Conservation (phyloP, 2,329 filamentous ascomycete genomes). For the Beauveria sp. region DNA sequence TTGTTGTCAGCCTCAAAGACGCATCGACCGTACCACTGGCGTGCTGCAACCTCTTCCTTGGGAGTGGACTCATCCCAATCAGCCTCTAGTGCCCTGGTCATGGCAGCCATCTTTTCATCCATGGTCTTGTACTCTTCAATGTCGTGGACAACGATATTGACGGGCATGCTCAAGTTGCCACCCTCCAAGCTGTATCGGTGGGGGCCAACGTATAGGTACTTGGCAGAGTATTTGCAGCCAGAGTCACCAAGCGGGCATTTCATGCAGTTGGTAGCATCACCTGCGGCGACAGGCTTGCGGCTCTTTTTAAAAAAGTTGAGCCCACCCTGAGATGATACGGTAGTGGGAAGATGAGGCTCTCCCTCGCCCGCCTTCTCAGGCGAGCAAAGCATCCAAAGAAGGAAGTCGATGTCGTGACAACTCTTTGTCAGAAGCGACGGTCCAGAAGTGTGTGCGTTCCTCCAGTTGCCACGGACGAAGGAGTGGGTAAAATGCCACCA, state of each 20-base stretch:
- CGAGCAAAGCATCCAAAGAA: slow-evolving; percentile 84
- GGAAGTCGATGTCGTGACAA: slow-evolving; percentile 89
- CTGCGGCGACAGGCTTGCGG: slow-evolving; percentile 69
- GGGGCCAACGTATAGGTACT: slow-evolving; percentile 69
- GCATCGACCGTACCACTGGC: slow-evolving; percentile 86
- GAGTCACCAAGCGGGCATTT: slow-evolving; percentile 59
- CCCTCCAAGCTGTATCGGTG: slow-evolving; percentile 51
- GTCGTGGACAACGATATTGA: slow-evolving; percentile 84
- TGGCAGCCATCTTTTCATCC: slow-evolving; percentile 29
- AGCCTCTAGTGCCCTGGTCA: slow-evolving; percentile 38
- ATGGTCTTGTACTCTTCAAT: slow-evolving; percentile 66
- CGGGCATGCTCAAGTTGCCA: slow-evolving; percentile 69
- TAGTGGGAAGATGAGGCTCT: slow-evolving; percentile 63
- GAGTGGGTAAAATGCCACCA: slow-evolving; percentile 94
- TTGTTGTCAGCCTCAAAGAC: slow-evolving; percentile 91
- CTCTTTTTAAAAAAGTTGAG: slow-evolving; percentile 69
- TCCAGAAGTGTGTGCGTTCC: slow-evolving; percentile 66
- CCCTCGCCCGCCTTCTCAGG: slow-evolving; percentile 41
- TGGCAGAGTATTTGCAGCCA: slow-evolving; percentile 77
- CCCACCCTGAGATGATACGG: slow-evolving; percentile 67
- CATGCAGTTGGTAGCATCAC: slow-evolving; percentile 77
- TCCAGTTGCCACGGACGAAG: slow-evolving; percentile 92
- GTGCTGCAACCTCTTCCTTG: slow-evolving; percentile 36
- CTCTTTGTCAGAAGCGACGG: slow-evolving; percentile 88
- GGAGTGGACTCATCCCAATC: slow-evolving; percentile 46